Conservation (phyloP, 768 basidiomycete species). For the Psilocybe subaeruginosa region DNA sequence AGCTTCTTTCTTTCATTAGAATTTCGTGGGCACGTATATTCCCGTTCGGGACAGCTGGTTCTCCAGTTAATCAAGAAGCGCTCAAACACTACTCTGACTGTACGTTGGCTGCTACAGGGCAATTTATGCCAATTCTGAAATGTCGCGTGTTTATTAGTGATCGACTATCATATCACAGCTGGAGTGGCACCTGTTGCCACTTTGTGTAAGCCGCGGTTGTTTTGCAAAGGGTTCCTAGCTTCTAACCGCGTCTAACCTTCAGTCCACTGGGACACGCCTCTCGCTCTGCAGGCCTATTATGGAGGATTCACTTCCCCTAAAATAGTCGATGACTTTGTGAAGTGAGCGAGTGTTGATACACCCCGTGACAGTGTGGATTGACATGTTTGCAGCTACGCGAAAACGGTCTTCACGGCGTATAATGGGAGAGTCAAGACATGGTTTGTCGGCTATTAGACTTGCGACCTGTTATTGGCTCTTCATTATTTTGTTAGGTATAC, state of each 20-base stretch:
- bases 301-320: slow-evolving; percentile 49
- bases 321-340: slow-evolving; percentile 50
- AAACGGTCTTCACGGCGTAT: slow-evolving; percentile 49
- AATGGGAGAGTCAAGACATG: slow-evolving; percentile 53
- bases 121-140: background rate
- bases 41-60: slow-evolving; percentile 50
- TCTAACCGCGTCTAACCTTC: background rate
- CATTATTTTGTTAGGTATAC: slow-evolving; percentile 41
- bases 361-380: no score
- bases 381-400: slow-evolving; percentile 40
- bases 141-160: slow-evolving; percentile 29
- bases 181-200: slow-evolving; percentile 52
- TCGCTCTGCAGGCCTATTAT: slow-evolving; percentile 50
- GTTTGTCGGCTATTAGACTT: slow-evolving; percentile 18
- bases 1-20: slow-evolving; percentile 21
- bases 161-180: slow-evolving; percentile 43
- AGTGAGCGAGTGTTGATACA: slow-evolving; percentile 29
- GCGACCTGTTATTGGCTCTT: background rate
- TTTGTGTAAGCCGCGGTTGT: slow-evolving; percentile 39
- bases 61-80: slow-evolving; percentile 51
- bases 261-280: slow-evolving; percentile 56
- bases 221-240: background rate
- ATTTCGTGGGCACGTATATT: slow-evolving; percentile 56
- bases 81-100: slow-evolving; percentile 48
- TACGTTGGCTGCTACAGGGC: slow-evolving; percentile 18